Conservation (phyloP, 345 rosid genomes). For the Bretschneidera sinensis region DNA sequence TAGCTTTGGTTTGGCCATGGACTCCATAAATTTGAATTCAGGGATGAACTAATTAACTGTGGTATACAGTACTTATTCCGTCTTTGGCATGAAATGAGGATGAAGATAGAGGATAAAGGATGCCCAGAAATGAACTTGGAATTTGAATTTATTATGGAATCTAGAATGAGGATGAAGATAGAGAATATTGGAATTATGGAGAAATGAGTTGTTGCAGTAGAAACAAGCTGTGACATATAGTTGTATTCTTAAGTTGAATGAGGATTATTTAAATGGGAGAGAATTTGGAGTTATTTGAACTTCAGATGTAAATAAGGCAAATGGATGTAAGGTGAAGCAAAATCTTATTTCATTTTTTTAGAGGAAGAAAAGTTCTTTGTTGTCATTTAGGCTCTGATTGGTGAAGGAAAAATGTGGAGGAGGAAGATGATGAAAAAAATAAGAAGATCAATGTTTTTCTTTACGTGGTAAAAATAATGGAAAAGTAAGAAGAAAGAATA, state of each 20-base stretch:
- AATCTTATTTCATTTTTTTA: too few species aligned
- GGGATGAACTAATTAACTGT: neutral
- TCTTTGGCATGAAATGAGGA: neutral
- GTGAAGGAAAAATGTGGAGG: too few species aligned
- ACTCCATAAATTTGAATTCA: neutral
- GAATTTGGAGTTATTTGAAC: conserved; percentile 3
- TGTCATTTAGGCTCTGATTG: too few species aligned
- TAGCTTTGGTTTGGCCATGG: neutral
- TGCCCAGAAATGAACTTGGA: conserved; percentile 2
- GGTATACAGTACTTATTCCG: neutral
- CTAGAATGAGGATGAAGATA: neutral
- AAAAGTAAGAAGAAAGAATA: too few species aligned
- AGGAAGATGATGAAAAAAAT: too few species aligned
- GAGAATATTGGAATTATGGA: neutral
- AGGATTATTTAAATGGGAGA: too few species aligned
- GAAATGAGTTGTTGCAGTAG: neutral
- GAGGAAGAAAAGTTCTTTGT: too few species aligned
- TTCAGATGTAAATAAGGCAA: conserved; percentile 13
- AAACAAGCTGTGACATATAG: too few species aligned
- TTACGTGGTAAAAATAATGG: too few species aligned
- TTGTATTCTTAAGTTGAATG: too few species aligned
- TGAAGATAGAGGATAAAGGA: neutral
- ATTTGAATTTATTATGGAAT: neutral
- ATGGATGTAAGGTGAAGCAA: conserved; percentile 10
- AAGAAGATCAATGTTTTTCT: too few species aligned